Conservation (phyloP, 768 basidiomycete species). For the Neoboletus subvelutipes region DNA sequence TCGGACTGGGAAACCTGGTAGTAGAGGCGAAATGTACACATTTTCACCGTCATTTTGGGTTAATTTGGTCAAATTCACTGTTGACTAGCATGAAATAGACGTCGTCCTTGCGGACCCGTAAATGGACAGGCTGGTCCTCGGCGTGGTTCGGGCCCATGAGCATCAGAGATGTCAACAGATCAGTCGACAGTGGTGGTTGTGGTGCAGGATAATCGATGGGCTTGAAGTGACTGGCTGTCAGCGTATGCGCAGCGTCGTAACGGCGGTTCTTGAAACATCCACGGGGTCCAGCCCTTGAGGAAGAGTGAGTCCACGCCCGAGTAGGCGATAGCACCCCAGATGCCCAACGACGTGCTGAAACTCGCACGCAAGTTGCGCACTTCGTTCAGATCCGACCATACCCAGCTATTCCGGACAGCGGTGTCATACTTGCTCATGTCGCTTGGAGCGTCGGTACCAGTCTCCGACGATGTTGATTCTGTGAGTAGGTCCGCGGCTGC, state of each 20-base stretch:
- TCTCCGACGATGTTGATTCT: constrained; percentile 15
- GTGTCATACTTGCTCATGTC: constrained; percentile 76
- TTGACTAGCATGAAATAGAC: too few relatives aligned
- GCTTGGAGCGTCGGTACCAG: constrained; percentile 22
- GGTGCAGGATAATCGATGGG: constrained; percentile 86
- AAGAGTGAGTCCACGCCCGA: constrained; percentile 87
- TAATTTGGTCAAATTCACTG: background rate
- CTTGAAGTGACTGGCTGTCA: constrained; percentile 58
- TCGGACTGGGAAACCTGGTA: background rate
- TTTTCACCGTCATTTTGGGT: background rate
- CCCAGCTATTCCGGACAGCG: constrained; percentile 75
- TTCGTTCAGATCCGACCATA: constrained; percentile 81
- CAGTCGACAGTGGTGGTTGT: constrained; percentile 88
- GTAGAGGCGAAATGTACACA: background rate
- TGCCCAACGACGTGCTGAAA: constrained; percentile 76
- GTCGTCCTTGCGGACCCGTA: constrained; percentile 55
- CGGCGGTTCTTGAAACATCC: constrained; percentile 72
- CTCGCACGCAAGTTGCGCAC: constrained; percentile 90
- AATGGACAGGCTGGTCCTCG: constrained; percentile 93
- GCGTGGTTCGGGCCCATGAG: constrained; percentile 94
- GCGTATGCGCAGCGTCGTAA: constrained; percentile 71
- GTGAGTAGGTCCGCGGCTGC: constrained; percentile 67
- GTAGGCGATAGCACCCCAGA: constrained; percentile 86
- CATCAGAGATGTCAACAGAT: constrained; percentile 85
- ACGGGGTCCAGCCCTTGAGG: constrained; percentile 81